Base-by-base conservation (phyloP, 129 eudicot species). In the Glebionis coronaria region DNA sequence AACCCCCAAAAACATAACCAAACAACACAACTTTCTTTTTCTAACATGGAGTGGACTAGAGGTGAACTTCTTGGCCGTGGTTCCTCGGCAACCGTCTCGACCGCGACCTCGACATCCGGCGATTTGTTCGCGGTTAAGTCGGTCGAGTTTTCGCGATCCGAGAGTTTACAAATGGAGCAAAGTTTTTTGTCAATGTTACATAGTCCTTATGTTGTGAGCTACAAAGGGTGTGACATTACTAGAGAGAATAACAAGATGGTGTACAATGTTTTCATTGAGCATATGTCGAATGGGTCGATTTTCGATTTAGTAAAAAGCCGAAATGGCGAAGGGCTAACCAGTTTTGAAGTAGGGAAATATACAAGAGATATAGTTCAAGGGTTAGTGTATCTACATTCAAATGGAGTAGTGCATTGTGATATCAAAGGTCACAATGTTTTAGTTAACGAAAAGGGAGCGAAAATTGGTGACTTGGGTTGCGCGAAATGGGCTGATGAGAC, bases 381-480 rank as follows among this genome's bases (percentile, higher is more conserved):
- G 52, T 31, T 90, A 21, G 95, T 82, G 27, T 87, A 84, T 49
- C 68, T 90, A 58, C 95, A 87, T 63, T 84, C 92, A 2, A 78
- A 40, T 55, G 87, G 87, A 0, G 57, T 90, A 16, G 92, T 84
- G 77, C 97, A 90, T 82, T 84, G 95, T 14, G 97, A 90, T 52
- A 81, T 90, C 7, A 90, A 90, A 73, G 81, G 87, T 5, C 47
- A 75, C 2, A 90, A 90, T 71, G 47, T 90, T 52, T 69, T 90
- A 31, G 20, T 90, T 5, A 59, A 76, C 3, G 67, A 71, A 49
- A 53, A 3, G 5, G 82, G 86, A 4, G 88, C 74, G 1, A 87
- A 90, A 59, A 80, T 90, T 6, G 90, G 92, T 0, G 97, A 90
- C 68, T 82, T 90, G 2, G 97, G 97, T 16, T 90, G 92, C 20